Evolutionary conservation across 164 flowering plant species (phyloP).

Genomic region (Tetrastigma voinierianum): DNA sequence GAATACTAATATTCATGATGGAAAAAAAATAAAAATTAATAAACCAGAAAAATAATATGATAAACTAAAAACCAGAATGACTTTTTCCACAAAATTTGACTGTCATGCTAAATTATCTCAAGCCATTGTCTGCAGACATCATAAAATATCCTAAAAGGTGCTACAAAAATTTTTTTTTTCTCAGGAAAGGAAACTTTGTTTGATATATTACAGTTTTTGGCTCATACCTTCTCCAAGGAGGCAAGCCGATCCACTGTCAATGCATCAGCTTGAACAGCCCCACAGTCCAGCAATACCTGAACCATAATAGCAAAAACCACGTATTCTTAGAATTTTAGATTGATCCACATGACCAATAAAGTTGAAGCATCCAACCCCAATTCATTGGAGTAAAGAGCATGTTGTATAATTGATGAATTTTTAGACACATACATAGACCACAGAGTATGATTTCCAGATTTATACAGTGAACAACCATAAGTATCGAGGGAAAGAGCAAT

Average conservation of each 20-base stretch:
- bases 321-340: too few species aligned
- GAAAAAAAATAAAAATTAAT: not conserved
- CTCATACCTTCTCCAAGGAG: constrained; percentile 81
- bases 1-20: constrained; percentile 50
- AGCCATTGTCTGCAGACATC: not conserved
- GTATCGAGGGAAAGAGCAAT: not conserved
- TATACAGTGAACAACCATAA: not conserved
- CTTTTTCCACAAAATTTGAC: too few species aligned
- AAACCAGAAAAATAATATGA: not conserved
- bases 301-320: not conserved
- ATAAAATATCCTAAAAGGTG: not conserved
- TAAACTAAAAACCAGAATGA: not conserved
- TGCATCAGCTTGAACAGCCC: constrained; percentile 99
- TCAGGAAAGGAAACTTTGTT: not conserved
- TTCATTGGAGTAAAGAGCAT: not conserved
- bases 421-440: not conserved
- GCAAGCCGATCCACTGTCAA: constrained; percentile 97
- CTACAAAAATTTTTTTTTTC: not conserved
- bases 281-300: constrained; percentile 91
- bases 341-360: too few species aligned
- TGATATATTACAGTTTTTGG: too few species aligned
- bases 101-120: not conserved
- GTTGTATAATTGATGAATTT: too few species aligned
- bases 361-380: not conserved
- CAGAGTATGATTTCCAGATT: not conserved